Conservation (phyloP, 352 stramenopile genomes). For the Globisporangium yorkense region DNA sequence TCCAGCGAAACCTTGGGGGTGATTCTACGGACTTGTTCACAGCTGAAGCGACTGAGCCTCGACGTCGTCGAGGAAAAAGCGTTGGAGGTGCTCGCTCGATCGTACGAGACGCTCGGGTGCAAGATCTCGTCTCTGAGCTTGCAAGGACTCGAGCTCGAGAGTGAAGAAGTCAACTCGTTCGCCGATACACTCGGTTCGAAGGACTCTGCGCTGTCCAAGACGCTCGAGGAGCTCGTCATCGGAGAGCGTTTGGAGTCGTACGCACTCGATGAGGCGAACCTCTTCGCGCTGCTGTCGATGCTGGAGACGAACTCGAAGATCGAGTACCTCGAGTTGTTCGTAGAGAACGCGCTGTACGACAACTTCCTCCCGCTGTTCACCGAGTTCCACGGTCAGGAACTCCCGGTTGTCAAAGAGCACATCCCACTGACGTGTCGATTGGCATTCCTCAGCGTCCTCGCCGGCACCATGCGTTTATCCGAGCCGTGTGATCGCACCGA, state of each 20-base stretch:
- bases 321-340: constrained; percentile 11
- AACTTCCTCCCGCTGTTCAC: constrained; percentile 14
- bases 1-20: constrained; percentile 2
- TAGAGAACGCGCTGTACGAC: constrained; percentile 12
- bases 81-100: constrained; percentile 3
- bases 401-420: constrained; percentile 6
- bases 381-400: constrained; percentile 12
- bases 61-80: constrained; percentile 7
- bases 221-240: constrained; percentile 12
- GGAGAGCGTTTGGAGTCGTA: constrained; percentile 14
- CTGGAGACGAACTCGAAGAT: constrained; percentile 10
- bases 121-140: constrained; percentile 7
- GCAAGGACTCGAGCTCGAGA: constrained; percentile 13
- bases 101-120: constrained; percentile 4
- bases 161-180: constrained; percentile 8
- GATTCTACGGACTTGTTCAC: constrained; percentile 1
- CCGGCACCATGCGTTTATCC: background rate
- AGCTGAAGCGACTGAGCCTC: constrained; percentile 6
- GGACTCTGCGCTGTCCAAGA: background rate
- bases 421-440: constrained; percentile 6
- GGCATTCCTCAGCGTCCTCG: constrained; percentile 12
- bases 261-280: constrained; percentile 17
- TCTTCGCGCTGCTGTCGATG: constrained; percentile 12
- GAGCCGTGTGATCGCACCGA: background rate
- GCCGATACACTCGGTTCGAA: constrained; percentile 4